Conservation (phyloP, 2,329 filamentous ascomycete species). For the Fusarium sambucinum region DNA sequence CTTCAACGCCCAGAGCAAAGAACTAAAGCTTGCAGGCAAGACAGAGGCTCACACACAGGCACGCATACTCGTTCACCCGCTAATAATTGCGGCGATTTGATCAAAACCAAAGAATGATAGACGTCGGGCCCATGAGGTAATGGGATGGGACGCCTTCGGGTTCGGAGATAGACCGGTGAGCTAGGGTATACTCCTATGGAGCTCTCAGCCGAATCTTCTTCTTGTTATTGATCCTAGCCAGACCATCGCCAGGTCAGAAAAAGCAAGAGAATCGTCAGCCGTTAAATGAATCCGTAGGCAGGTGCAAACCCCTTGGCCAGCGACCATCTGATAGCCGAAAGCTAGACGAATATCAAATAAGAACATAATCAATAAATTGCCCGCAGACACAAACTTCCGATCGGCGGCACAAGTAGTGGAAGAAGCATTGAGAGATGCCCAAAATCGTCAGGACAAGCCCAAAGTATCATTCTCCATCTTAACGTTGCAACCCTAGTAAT, state of each 20-base stretch:
- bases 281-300: slow-evolving; percentile 37
- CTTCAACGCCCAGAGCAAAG: slow-evolving; percentile 29
- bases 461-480: slow-evolving; percentile 23
- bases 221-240: slow-evolving; percentile 43
- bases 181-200: slow-evolving; percentile 43
- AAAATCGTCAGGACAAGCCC: slow-evolving; percentile 25
- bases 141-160: slow-evolving; percentile 31
- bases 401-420: slow-evolving; percentile 28
- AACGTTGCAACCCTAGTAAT: slow-evolving; percentile 20
- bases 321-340: slow-evolving; percentile 42
- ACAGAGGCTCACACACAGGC: slow-evolving; percentile 25
- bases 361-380: slow-evolving; percentile 18
- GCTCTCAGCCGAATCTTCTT: slow-evolving; percentile 41
- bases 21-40: slow-evolving; percentile 30
- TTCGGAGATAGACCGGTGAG: slow-evolving; percentile 42
- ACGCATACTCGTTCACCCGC: slow-evolving; percentile 24
- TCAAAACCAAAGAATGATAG: slow-evolving; percentile 14
- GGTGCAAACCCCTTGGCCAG: slow-evolving; percentile 27
- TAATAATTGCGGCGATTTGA: slow-evolving; percentile 37
- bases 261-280: slow-evolving; percentile 44
- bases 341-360: slow-evolving; percentile 10
- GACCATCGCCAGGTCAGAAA: slow-evolving; percentile 39
- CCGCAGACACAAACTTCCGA: slow-evolving; percentile 30
- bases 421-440: slow-evolving; percentile 37
- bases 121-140: slow-evolving; percentile 19